Evolutionary conservation across 2,329 filamentous ascomycete genomes (phyloP).

Genomic region (Aspergillus sergii): DNA sequence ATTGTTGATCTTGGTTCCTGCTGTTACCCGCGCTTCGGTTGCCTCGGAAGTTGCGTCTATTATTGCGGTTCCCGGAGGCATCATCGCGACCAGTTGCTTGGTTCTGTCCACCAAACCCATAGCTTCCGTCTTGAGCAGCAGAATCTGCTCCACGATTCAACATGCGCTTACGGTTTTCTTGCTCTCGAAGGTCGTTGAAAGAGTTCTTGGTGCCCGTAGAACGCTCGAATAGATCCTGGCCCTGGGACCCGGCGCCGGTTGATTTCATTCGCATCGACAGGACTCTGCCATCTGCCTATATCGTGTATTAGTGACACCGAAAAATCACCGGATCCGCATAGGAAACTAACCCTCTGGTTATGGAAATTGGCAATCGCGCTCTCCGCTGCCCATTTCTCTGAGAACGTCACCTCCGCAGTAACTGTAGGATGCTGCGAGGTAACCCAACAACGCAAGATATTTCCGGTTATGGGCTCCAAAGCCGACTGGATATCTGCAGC

Average conservation of each 20-base stretch:
- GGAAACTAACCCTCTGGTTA: constrained; percentile 57
- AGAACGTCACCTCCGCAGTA: constrained; percentile 62
- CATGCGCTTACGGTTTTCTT: constrained; percentile 43
- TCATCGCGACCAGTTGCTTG: constrained; percentile 10
- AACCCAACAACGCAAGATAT: constrained; percentile 58
- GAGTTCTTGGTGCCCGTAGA: constrained; percentile 18
- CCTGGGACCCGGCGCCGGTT: constrained; percentile 11
- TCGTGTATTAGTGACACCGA: constrained; percentile 17
- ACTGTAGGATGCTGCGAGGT: constrained; percentile 58
- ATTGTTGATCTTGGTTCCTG: constrained; percentile 14
- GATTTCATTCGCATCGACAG: constrained; percentile 60
- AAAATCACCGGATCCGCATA: not conserved
- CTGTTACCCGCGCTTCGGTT: constrained; percentile 15
- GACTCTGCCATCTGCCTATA: constrained; percentile 61
- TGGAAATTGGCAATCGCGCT: constrained; percentile 64
- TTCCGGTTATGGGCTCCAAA: constrained; percentile 55
- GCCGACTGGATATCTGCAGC: constrained; percentile 67
- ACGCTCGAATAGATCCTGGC: constrained; percentile 17
- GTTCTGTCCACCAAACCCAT: constrained; percentile 37
- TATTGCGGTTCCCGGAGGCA: constrained; percentile 10
- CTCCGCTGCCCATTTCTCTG: constrained; percentile 58
- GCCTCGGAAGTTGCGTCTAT: constrained; percentile 16
- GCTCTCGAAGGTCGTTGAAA: constrained; percentile 42
- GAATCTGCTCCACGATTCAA: constrained; percentile 38
- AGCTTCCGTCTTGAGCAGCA: constrained; percentile 41